Percentiles rank a stretch among this genome's conserved stretches.
Evolutionary conservation across 495 filamentous ascomycete genomes (phyloP).

Genomic region (Trichoderma reesei): DNA sequence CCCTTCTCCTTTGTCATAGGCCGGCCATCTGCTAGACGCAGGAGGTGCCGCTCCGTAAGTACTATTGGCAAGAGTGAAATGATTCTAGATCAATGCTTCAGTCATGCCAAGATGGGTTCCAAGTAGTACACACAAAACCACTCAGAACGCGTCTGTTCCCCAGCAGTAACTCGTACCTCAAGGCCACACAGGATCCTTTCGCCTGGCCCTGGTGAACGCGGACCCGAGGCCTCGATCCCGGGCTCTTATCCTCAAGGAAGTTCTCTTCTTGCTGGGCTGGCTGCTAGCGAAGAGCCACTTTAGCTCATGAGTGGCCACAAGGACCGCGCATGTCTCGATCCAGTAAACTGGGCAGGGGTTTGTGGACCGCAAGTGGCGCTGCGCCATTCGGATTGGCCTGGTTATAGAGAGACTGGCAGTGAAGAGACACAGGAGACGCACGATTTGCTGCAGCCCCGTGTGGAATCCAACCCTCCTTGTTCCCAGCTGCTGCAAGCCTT

Average conservation of each 20-base stretch:
- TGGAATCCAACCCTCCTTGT: background rate
- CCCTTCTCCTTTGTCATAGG: too few relatives aligned
- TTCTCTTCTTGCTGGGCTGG: background rate
- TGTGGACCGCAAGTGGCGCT: background rate
- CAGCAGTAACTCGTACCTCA: too few relatives aligned
- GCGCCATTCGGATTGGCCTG: too few relatives aligned
- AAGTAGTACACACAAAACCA: too few relatives aligned
- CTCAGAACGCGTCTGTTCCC: too few relatives aligned
- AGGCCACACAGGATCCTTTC: too few relatives aligned
- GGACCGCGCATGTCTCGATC: background rate
- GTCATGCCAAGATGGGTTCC: too few relatives aligned
- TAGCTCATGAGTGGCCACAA: background rate
- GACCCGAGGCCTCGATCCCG: background rate
- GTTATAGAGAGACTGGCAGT: background rate
- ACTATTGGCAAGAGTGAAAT: too few relatives aligned
- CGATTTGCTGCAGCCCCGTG: background rate
- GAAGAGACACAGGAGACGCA: background rate
- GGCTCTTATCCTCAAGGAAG: background rate
- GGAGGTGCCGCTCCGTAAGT: too few relatives aligned
- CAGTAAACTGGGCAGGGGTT: background rate
- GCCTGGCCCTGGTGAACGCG: background rate
- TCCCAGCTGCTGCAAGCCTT: constrained; percentile 5
- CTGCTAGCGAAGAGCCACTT: background rate
- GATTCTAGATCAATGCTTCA: too few relatives aligned
- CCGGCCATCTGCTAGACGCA: too few relatives aligned